A percentile compares a stretch with the other conserved stretches of the same genome.
These are phyloP conservation scores for Chaetomium globosum DNA, from an alignment of 2,329 filamentous ascomycete genomes.

Conservation along the genomic window DNA sequence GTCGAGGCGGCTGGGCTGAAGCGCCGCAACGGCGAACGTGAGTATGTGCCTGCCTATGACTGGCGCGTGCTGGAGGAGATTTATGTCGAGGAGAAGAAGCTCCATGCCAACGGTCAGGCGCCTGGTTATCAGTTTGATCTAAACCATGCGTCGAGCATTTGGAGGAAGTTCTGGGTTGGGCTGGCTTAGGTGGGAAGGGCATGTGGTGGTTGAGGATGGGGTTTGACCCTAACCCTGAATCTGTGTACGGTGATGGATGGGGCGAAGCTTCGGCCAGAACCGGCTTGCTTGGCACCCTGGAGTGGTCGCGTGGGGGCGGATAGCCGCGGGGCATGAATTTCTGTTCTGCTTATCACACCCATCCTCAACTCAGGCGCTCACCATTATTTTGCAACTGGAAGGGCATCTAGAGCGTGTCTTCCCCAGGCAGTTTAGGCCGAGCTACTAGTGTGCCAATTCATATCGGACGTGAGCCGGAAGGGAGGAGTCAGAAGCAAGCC, in stretches of 20 bases:
- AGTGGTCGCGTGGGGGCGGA: neutral
- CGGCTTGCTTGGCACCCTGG: slow-evolving; percentile 20
- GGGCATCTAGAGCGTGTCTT: neutral
- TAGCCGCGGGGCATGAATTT: slow-evolving; percentile 3
- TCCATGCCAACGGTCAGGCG: neutral
- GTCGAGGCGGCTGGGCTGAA: slow-evolving; percentile 36
- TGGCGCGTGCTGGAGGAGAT: slow-evolving; percentile 45
- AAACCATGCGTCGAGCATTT: slow-evolving; percentile 28
- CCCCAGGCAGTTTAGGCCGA: neutral
- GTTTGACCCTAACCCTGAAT: slow-evolving; percentile 1
- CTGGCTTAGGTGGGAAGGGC: slow-evolving; percentile 24
- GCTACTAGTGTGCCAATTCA: neutral
- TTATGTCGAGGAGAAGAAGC: slow-evolving; percentile 35
- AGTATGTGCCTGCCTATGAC: slow-evolving; percentile 44
- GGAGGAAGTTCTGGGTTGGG: slow-evolving; percentile 38
- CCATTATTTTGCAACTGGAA: neutral
- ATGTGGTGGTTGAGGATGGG: slow-evolving; percentile 5
- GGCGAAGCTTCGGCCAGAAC: slow-evolving; percentile 7
- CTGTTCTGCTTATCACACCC: neutral
- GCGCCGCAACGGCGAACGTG: slow-evolving; percentile 36
- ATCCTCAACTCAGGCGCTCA: no score
- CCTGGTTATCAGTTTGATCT: slow-evolving; percentile 22
- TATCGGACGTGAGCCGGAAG: neutral
- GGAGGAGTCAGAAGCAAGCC: neutral
- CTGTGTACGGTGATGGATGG: neutral